Evolutionary conservation across 441 rosid species (phyloP).

Genomic region (Syzygium syzygioides): DNA sequence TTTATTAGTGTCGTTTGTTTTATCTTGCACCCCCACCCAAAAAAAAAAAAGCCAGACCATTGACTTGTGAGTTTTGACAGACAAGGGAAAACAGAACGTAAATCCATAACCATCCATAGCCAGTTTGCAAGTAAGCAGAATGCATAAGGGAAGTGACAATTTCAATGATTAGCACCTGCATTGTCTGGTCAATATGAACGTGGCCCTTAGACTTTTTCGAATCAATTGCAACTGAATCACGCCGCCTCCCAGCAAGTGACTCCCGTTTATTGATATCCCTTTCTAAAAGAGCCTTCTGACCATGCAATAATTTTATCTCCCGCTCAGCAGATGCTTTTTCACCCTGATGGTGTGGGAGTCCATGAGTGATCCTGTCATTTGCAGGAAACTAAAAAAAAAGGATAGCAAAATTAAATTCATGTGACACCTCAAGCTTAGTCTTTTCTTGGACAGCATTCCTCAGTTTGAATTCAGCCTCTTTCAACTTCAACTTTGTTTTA

Average conservation of each 20-base stretch:
- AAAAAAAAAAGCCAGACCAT: background rate
- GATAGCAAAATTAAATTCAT: background rate
- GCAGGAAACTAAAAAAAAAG: background rate
- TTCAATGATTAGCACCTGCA: slow-evolving; percentile 43
- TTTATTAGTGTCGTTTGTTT: background rate
- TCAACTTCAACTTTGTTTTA: slow-evolving; percentile 69
- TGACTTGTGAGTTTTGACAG: background rate
- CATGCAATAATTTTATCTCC: slow-evolving; percentile 63
- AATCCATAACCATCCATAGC: background rate
- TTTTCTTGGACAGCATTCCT: slow-evolving; percentile 84
- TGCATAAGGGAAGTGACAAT: background rate
- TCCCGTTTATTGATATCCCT: slow-evolving; percentile 80
- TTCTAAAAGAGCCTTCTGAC: slow-evolving; percentile 80
- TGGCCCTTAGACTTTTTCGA: slow-evolving; percentile 31
- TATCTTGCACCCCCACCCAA: background rate
- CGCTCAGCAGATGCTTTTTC: slow-evolving; percentile 86
- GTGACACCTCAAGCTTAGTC: slow-evolving; percentile 87
- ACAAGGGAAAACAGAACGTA: background rate
- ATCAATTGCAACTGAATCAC: slow-evolving; percentile 52
- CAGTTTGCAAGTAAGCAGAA: background rate
- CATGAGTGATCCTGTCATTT: background rate
- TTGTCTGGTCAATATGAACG: slow-evolving; percentile 38
- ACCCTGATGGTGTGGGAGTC: slow-evolving; percentile 40
- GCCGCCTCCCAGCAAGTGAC: slow-evolving; percentile 68
- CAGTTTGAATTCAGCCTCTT: slow-evolving; percentile 83